Evolutionary conservation across 225 moss, liverwort and hornwort species (phyloP).

Genomic region (Anthoceros angustus): DNA sequence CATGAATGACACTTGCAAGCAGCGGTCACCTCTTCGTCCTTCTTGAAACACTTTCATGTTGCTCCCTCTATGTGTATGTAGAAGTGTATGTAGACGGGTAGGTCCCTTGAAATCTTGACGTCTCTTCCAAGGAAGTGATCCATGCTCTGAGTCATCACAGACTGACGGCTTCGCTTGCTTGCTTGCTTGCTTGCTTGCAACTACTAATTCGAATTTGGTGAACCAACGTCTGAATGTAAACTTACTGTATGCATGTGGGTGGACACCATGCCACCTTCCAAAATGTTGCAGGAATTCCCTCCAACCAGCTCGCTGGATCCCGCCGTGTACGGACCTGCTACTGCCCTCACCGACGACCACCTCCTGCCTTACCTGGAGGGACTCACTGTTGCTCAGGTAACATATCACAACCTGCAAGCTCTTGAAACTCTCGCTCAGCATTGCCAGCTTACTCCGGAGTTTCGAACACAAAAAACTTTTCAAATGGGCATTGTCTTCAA

Average conservation of each 20-base stretch:
- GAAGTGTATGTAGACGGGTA: no score
- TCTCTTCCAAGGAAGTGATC: no score
- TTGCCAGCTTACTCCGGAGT: background rate
- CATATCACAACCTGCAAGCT: background rate
- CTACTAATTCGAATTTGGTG: no score
- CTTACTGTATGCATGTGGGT: background rate
- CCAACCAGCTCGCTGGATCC: background rate
- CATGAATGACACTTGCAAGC: background rate
- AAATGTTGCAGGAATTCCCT: conserved; percentile 1
- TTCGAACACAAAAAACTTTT: background rate
- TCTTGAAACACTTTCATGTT: no score
- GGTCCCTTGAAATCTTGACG: no score
- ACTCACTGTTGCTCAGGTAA: background rate
- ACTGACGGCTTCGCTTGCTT: no score
- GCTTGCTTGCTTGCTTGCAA: no score
- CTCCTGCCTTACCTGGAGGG: conserved; percentile 1
- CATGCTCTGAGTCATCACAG: no score
- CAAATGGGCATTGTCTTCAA: background rate
- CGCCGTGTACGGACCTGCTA: background rate
- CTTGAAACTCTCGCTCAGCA: background rate
- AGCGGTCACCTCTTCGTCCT: background rate
- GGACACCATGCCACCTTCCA: background rate
- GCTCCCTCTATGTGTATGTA: no score
- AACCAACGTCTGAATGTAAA: background rate
- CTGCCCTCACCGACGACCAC: conserved; percentile 1